These are phyloP conservation scores for Cladophialophora psammophila DNA, from an alignment of 2,329 filamentous ascomycete species.

Conservation along the genomic window DNA sequence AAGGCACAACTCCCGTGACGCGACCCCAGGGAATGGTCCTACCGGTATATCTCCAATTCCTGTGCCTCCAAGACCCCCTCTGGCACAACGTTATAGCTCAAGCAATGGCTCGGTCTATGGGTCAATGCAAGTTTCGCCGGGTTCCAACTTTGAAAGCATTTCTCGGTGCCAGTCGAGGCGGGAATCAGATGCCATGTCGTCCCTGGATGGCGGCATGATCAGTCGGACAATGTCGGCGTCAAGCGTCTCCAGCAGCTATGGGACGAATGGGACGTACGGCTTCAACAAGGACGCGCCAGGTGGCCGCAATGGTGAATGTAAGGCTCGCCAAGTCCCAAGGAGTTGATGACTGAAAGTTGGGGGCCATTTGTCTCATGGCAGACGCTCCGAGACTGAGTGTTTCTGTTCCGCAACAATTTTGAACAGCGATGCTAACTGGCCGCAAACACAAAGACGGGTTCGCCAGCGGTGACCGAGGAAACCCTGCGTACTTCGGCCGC, in stretches of 20 bases:
- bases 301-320: conserved; percentile 8
- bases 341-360: not conserved
- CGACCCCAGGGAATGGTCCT: not conserved
- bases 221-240: conserved; percentile 29
- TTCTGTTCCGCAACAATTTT: not conserved
- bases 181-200: conserved; percentile 29
- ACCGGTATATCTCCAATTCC: conserved; percentile 13
- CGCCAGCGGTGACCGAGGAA: conserved; percentile 5
- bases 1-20: conserved; percentile 18
- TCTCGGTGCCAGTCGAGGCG: conserved; percentile 24
- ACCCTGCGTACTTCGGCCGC: conserved; percentile 7
- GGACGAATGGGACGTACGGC: conserved; percentile 27
- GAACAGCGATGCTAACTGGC: not conserved
- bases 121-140: conserved; percentile 18
- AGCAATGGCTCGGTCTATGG: conserved; percentile 25
- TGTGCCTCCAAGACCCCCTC: conserved; percentile 23
- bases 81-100: conserved; percentile 24
- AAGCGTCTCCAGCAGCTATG: conserved; percentile 27
- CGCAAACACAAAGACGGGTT: conserved; percentile 1
- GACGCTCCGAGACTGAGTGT: not conserved
- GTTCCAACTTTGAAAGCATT: conserved; percentile 17
- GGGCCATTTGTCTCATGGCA: not conserved
- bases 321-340: not conserved
- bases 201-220: conserved; percentile 17
- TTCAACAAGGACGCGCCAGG: conserved; percentile 12